A percentile compares a stretch with the other conserved stretches of the same genome.
Evolutionary conservation across 2,329 filamentous ascomycete genomes (phyloP).

Genomic region (Calonectria montana): DNA sequence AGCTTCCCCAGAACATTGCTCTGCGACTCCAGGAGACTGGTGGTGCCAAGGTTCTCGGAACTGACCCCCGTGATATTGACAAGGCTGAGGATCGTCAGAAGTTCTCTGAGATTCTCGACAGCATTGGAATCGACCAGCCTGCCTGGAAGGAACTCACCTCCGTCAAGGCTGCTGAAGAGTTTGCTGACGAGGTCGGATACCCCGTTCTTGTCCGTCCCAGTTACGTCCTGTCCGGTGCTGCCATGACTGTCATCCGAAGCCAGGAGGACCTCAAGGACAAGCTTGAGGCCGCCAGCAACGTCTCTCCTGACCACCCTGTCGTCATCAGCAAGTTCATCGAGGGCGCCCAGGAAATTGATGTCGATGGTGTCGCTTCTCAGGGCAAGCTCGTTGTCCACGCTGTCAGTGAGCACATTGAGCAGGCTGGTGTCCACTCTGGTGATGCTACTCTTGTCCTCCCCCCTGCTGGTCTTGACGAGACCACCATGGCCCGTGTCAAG

Average conservation of each 20-base stretch:
- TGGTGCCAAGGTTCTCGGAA: conserved; percentile 90
- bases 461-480: conserved; percentile 80
- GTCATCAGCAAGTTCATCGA: conserved; percentile 99
- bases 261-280: conserved; percentile 94
- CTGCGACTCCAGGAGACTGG: conserved; percentile 92
- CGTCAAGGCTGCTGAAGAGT: conserved; percentile 86
- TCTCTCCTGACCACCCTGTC: conserved; percentile 96
- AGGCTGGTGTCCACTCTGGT: conserved; percentile 97
- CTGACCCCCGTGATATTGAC: conserved; percentile 93
- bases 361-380: conserved; percentile 89
- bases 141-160: conserved; percentile 98
- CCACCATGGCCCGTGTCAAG: conserved; percentile 87
- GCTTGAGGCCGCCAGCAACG: conserved; percentile 87
- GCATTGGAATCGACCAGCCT: conserved; percentile 95
- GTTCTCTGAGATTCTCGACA: conserved; percentile 97
- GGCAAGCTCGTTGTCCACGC: conserved; percentile 92
- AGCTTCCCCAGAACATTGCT: conserved; percentile 97
- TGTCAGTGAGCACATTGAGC: conserved; percentile 94
- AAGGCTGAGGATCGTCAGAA: conserved; percentile 98
- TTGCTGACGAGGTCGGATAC: conserved; percentile 87
- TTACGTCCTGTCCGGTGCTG: conserved; percentile 96
- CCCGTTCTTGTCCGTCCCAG: conserved; percentile 94
- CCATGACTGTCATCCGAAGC: conserved; percentile 96
- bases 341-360: conserved; percentile 94
- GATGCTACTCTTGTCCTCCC: conserved; percentile 96